These are phyloP conservation scores for Aspergillus versicolor DNA, from an alignment of 2,329 filamentous ascomycete species.

Conservation along the genomic window DNA sequence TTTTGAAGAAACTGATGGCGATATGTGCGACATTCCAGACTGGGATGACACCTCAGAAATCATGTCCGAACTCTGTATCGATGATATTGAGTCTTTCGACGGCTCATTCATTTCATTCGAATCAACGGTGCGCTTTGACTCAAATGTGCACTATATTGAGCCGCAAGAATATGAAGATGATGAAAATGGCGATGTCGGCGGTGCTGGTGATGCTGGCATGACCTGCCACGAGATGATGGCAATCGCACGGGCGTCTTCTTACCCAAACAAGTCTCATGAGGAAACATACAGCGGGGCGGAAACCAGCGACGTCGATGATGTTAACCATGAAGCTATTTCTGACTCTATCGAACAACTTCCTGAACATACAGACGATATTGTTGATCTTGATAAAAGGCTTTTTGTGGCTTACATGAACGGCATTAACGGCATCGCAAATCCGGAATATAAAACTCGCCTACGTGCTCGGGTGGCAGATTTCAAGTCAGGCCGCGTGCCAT, in stretches of 20 bases:
- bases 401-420: constrained; percentile 45
- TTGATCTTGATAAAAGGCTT: constrained; percentile 40
- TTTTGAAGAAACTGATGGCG: constrained; percentile 25
- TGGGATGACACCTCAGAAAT: constrained; percentile 31
- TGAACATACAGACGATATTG: constrained; percentile 36
- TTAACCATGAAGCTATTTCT: constrained; percentile 17
- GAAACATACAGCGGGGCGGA: constrained; percentile 18
- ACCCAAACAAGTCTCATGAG: constrained; percentile 12
- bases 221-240: constrained; percentile 44
- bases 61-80: constrained; percentile 27
- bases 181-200: constrained; percentile 19
- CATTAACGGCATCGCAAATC: constrained; percentile 36
- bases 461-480: constrained; percentile 35
- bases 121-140: constrained; percentile 34
- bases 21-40: constrained; percentile 30
- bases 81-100: constrained; percentile 34
- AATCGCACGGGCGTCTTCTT: constrained; percentile 26
- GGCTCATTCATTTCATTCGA: constrained; percentile 40
- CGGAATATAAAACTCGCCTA: constrained; percentile 35
- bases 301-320: constrained; percentile 14
- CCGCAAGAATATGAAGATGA: constrained; percentile 27
- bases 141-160: constrained; percentile 37
- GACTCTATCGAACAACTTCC: constrained; percentile 24
- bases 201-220: constrained; percentile 24
- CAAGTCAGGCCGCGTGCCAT: constrained; percentile 29